A percentile compares a stretch with the other conserved stretches of the same genome.
Conservation (phyloP, 108 stramenopile species). For the Mediolabrus comicus region DNA sequence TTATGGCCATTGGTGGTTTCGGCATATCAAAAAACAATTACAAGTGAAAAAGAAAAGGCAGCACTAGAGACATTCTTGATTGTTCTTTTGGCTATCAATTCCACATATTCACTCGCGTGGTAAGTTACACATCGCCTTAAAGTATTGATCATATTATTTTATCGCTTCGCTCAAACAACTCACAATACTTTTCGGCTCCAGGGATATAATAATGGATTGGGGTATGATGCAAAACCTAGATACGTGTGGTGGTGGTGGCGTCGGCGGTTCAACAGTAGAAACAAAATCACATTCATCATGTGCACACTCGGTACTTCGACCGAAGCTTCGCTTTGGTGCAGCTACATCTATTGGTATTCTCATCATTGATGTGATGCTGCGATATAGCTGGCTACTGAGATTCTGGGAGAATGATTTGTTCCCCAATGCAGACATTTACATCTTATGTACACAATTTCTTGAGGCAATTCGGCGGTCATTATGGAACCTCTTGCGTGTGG, state of each 20-base stretch:
- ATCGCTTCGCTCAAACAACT: too few relatives aligned
- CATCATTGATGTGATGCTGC: slow-evolving; percentile 58
- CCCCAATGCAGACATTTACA: slow-evolving; percentile 65
- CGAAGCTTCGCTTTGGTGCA: slow-evolving; percentile 71
- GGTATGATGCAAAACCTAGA: slow-evolving; percentile 81
- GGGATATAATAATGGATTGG: slow-evolving; percentile 83
- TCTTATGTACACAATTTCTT: slow-evolving; percentile 75
- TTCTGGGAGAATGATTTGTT: slow-evolving; percentile 60
- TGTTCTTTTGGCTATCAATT: slow-evolving; percentile 69
- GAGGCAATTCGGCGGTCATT: slow-evolving; percentile 69
- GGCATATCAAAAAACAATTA: slow-evolving; percentile 74
- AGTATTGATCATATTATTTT: not conserved
- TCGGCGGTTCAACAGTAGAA: not conserved
- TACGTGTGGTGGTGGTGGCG: slow-evolving; percentile 38
- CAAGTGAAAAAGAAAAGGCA: slow-evolving; percentile 31
- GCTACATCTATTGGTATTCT: slow-evolving; percentile 59
- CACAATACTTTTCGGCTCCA: too few relatives aligned
- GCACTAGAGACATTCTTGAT: slow-evolving; percentile 55
- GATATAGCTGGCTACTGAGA: slow-evolving; percentile 71
- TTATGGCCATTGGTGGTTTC: slow-evolving; percentile 76
- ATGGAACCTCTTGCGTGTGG: slow-evolving; percentile 88
- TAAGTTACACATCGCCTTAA: slow-evolving; percentile 44
- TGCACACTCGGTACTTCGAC: slow-evolving; percentile 61
- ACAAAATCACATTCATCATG: slow-evolving; percentile 35
- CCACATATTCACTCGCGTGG: slow-evolving; percentile 78